Evolutionary conservation across 2,329 filamentous ascomycete species (phyloP).

Genomic region (Penicillium griseofulvum): DNA sequence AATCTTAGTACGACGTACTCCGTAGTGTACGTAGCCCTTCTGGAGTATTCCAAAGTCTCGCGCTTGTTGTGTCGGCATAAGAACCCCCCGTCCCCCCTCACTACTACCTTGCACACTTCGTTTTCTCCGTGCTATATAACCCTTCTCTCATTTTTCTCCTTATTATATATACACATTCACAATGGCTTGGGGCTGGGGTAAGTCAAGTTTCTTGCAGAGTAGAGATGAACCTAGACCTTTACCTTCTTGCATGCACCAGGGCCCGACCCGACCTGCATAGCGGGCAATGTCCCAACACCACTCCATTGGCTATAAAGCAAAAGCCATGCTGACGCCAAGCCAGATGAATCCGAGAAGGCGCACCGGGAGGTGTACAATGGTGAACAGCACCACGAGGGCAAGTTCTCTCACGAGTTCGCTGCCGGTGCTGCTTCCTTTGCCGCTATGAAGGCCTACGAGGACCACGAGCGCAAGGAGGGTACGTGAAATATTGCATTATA

Average conservation of each 20-base stretch:
- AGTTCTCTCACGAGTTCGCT: slow-evolving; percentile 69
- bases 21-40: slow-evolving; percentile 13
- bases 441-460: slow-evolving; percentile 77
- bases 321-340: slow-evolving; percentile 4
- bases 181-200: slow-evolving; percentile 40
- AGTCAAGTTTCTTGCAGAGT: slow-evolving; percentile 10
- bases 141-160: slow-evolving; percentile 1
- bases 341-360: slow-evolving; percentile 53
- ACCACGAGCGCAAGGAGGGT: slow-evolving; percentile 69
- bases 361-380: slow-evolving; percentile 56
- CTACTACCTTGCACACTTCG: not conserved
- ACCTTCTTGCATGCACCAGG: not conserved
- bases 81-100: slow-evolving; percentile 6
- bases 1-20: not conserved
- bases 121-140: slow-evolving; percentile 7
- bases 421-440: slow-evolving; percentile 75
- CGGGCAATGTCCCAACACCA: not conserved
- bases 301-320: not conserved
- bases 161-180: slow-evolving; percentile 17
- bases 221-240: not conserved
- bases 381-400: slow-evolving; percentile 55
- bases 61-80: slow-evolving; percentile 17
- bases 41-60: slow-evolving; percentile 10
- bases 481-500: slow-evolving; percentile 22
- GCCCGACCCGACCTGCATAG: slow-evolving; percentile 4